Conservation (phyloP, 1,139 yeast species). For the Yamadazyma buinensis region DNA sequence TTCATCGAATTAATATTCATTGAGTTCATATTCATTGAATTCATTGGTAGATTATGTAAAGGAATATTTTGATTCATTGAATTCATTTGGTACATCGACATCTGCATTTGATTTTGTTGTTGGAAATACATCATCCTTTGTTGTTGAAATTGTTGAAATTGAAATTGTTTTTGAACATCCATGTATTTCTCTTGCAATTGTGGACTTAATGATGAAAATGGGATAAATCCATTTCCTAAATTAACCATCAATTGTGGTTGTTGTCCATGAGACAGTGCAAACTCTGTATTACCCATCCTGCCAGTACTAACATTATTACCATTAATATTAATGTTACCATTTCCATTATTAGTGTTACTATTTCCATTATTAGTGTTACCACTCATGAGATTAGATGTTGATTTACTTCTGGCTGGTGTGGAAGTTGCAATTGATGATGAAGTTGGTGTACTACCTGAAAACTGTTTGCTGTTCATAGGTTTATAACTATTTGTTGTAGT, state of each 20-base stretch:
- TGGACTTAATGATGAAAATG: constrained; percentile 18
- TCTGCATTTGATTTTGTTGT: constrained; percentile 9
- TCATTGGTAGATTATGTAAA: constrained; percentile 11
- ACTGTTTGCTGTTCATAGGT: constrained; percentile 2
- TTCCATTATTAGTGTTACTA: too few relatives aligned
- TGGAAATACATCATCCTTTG: constrained; percentile 4
- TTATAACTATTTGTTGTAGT: constrained; percentile 7
- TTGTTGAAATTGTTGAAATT: constrained; percentile 8
- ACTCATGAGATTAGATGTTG: not conserved
- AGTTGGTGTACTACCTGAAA: constrained; percentile 6
- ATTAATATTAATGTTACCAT: too few relatives aligned
- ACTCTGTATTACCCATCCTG: too few relatives aligned
- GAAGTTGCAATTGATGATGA: constrained; percentile 15
- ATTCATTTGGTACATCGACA: constrained; percentile 6
- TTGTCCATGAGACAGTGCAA: not conserved
- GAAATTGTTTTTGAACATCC: constrained; percentile 16
- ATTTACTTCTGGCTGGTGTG: constrained; percentile 14
- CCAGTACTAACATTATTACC: too few relatives aligned
- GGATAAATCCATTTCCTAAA: constrained; percentile 17
- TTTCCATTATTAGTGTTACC: too few relatives aligned
- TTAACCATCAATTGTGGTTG: constrained; percentile 20
- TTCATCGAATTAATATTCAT: too few relatives aligned
- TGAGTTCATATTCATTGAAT: constrained; percentile 8
- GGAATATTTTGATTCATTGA: constrained; percentile 5
- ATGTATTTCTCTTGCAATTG: constrained; percentile 18